Evolutionary conservation across 345 rosid species (phyloP), one percentile per base, ranked within the genome.

Genomic region (Euphorbia tirucalli): DNA sequence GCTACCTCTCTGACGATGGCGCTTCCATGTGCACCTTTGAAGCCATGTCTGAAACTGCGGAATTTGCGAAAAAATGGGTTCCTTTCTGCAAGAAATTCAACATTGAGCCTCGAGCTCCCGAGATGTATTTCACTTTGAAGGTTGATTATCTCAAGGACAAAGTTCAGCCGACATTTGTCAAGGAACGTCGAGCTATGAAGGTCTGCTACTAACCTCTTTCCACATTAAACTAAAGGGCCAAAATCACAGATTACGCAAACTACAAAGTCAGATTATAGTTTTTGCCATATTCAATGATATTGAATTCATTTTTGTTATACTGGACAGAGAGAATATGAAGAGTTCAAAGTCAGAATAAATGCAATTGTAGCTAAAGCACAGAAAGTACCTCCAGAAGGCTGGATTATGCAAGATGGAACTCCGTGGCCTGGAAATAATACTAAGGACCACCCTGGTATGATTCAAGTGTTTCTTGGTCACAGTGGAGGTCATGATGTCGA

Each of bases 371-470:
- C 97, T 4, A 96, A 87, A 71, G 94, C 96, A 15, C 81, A 86
- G 48, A 91, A 87, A 71, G 90, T 85, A 74, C 99, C 99, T 16
- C 69, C 83, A 50, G 97, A 88, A 71, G 99, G 97, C 25, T 95
- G 97, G 96, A 90, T 88, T 80, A 95, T 95, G 97, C 97, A 85
- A 81, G 98, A 96, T 82, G 99, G 98, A 59, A 93, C 98, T 13
- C 97, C 96, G 60, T 96, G 98, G 99, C 98, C 98, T 15, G 99
- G 98, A 74, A 96, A 96, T 89, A 96, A 96, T 74, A 96, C 98
- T 21, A 93, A 80, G 81, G 98, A 96, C 80, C 97, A 91, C 19
- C 99, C 98, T 7, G 98, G 99, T 41, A 93, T 96, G 99, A 96
- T 93, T 83, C 81, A 78, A 65, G 78, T 70, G 61, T 78, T 78